Conservation (phyloP, 2,329 filamentous ascomycete species). For the Paecilomyces dactylethromorphus region DNA sequence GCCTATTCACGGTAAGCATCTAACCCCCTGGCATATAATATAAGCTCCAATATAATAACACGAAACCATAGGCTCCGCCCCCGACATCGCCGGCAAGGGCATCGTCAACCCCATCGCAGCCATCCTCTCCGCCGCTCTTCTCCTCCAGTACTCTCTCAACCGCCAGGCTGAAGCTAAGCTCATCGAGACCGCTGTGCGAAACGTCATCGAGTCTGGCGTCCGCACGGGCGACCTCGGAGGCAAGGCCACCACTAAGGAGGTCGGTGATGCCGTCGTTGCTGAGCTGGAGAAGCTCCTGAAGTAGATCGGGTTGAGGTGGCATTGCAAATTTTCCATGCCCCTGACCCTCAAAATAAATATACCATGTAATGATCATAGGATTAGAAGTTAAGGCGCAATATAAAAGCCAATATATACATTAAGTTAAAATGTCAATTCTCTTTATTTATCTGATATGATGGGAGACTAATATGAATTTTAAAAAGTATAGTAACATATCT, state of each 20-base stretch:
- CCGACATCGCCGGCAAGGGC: slow-evolving; percentile 86
- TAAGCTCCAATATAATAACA: slow-evolving; percentile 1
- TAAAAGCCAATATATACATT: neutral
- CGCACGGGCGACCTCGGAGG: slow-evolving; percentile 84
- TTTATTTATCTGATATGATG: too few relatives aligned
- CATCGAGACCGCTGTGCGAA: slow-evolving; percentile 74
- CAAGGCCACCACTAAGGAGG: slow-evolving; percentile 62
- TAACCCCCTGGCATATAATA: neutral
- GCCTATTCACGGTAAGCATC: slow-evolving; percentile 76
- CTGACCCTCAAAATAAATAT: neutral
- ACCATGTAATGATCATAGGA: slow-evolving; percentile 13
- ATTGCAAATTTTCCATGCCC: neutral
- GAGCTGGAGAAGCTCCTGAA: slow-evolving; percentile 66
- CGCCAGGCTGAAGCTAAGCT: slow-evolving; percentile 69
- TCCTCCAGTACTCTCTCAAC: slow-evolving; percentile 87
- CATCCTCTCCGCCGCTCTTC: slow-evolving; percentile 88
- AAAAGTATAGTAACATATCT: neutral
- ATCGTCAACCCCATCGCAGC: slow-evolving; percentile 90
- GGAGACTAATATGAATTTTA: too few relatives aligned
- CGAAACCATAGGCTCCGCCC: slow-evolving; percentile 62
- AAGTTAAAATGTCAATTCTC: too few relatives aligned
- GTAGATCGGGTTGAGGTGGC: slow-evolving; percentile 14
- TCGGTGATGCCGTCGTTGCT: slow-evolving; percentile 74
- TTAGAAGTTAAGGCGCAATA: neutral
- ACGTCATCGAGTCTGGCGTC: slow-evolving; percentile 70